Percentiles rank a stretch among this genome's conserved stretches.
Evolutionary conservation across 2,329 filamentous ascomycete genomes (phyloP).

Genomic region (Diaporthe citriasiana): DNA sequence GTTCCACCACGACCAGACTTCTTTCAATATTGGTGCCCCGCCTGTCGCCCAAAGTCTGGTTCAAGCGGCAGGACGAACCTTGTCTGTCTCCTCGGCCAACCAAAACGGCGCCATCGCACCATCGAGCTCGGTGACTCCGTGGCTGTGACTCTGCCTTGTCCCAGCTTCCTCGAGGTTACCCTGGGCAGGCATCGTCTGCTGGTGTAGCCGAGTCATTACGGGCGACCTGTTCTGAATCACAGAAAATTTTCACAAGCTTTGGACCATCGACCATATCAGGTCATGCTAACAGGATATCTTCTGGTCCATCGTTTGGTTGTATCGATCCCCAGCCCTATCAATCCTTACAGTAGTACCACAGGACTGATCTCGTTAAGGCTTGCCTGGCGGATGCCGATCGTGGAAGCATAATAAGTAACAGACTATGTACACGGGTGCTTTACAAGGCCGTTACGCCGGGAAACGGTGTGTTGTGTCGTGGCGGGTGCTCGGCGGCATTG

Average conservation of each 20-base stretch:
- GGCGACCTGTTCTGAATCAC: background rate
- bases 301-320: background rate
- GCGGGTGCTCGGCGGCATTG: background rate
- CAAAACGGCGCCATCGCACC: background rate
- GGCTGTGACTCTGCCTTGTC: conserved; percentile 4
- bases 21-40: conserved; percentile 16
- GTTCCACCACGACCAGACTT: conserved; percentile 28
- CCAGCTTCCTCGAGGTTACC: background rate
- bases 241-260: background rate
- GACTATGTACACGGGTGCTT: background rate
- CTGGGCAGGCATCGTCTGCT: background rate
- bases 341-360: no score
- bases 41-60: conserved; percentile 19
- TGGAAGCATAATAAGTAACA: background rate
- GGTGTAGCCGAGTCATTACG: background rate
- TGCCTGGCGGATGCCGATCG: background rate
- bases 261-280: background rate
- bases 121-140: conserved; percentile 7
- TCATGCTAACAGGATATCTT: conserved; percentile 7
- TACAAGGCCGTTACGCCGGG: background rate
- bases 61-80: conserved; percentile 13
- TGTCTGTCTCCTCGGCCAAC: background rate
- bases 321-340: background rate
- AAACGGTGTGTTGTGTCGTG: background rate
- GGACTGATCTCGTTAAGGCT: background rate